Conservation (phyloP, 2,329 filamentous ascomycete genomes). For the Fusarium camptoceras region DNA sequence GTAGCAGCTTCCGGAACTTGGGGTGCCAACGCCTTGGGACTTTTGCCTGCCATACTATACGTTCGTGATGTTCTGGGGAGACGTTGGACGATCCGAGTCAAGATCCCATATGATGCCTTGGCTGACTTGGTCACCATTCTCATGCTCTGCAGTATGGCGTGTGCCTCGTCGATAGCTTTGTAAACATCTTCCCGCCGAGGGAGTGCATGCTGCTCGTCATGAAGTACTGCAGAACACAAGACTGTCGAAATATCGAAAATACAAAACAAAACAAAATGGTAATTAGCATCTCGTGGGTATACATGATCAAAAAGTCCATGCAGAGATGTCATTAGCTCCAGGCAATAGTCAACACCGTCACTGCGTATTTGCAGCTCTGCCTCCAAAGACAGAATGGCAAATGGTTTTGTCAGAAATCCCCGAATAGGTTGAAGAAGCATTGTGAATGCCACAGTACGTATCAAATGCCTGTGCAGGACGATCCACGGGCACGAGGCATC, state of each 20-base stretch:
- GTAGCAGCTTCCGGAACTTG: conserved; percentile 8
- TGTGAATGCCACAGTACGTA: conserved; percentile 59
- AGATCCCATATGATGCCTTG: conserved; percentile 49
- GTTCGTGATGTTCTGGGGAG: conserved; percentile 44
- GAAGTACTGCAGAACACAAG: conserved; percentile 63
- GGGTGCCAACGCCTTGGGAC: conserved; percentile 16
- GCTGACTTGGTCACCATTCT: conserved; percentile 49
- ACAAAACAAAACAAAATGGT: conserved; percentile 61
- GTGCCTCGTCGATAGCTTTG: conserved; percentile 53
- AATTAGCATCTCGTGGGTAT: conserved; percentile 60
- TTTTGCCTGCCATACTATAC: conserved; percentile 13
- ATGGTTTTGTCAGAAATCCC: conserved; percentile 56
- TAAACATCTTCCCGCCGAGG: conserved; percentile 56
- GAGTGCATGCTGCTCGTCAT: conserved; percentile 58
- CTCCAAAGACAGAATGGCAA: conserved; percentile 43
- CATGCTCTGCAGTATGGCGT: conserved; percentile 51
- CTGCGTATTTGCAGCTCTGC: conserved; percentile 54
- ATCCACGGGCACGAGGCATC: conserved; percentile 58
- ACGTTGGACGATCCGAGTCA: conserved; percentile 47
- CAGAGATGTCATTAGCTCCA: conserved; percentile 57
- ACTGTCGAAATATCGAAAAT: conserved; percentile 65
- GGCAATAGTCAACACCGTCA: conserved; percentile 57
- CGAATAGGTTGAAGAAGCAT: conserved; percentile 61
- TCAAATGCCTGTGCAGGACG: conserved; percentile 58
- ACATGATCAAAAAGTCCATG: conserved; percentile 57